Evolutionary conservation across 2,329 filamentous ascomycete species (phyloP).

Genomic region (Monosporascus ibericus): DNA sequence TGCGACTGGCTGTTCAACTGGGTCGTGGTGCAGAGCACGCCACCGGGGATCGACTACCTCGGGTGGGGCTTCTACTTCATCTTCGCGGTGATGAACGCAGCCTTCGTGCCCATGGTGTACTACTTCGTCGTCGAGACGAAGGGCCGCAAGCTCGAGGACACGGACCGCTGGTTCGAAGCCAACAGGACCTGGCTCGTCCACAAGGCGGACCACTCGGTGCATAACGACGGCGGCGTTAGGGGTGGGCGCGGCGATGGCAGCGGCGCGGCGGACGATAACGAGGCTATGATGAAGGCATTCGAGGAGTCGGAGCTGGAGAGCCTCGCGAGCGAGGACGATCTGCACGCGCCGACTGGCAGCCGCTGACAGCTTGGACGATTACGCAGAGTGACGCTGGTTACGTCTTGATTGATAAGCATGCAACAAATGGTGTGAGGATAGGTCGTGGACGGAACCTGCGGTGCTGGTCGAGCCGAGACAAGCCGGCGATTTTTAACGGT

Average conservation of each 20-base stretch:
- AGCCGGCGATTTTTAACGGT: too few relatives aligned
- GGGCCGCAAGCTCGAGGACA: slow-evolving; percentile 2
- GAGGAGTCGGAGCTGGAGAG: slow-evolving; percentile 20
- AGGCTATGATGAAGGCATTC: slow-evolving; percentile 5
- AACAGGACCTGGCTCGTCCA: slow-evolving; percentile 3
- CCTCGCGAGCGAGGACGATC: neutral
- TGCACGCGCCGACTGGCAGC: neutral
- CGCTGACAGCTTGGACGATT: neutral
- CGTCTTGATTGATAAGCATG: too few relatives aligned
- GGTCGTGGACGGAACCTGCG: too few relatives aligned
- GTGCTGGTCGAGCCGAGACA: too few relatives aligned
- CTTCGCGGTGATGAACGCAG: neutral
- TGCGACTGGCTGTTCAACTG: slow-evolving; percentile 30
- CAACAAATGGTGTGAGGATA: too few relatives aligned
- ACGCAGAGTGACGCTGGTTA: too few relatives aligned
- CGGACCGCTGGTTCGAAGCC: slow-evolving; percentile 3
- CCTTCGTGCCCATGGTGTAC: slow-evolving; percentile 2
- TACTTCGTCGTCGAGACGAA: slow-evolving; percentile 3
- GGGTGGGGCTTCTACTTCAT: slow-evolving; percentile 44
- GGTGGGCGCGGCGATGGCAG: neutral
- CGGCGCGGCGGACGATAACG: slow-evolving; percentile 1
- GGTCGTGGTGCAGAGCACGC: slow-evolving; percentile 28
- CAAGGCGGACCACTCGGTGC: slow-evolving; percentile 2
- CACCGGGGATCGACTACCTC: slow-evolving; percentile 31
- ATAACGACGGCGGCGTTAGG: neutral